phyloP scores from a whole-genome alignment of 306 rosid genomes.

The Fragaria vesca region DNA sequence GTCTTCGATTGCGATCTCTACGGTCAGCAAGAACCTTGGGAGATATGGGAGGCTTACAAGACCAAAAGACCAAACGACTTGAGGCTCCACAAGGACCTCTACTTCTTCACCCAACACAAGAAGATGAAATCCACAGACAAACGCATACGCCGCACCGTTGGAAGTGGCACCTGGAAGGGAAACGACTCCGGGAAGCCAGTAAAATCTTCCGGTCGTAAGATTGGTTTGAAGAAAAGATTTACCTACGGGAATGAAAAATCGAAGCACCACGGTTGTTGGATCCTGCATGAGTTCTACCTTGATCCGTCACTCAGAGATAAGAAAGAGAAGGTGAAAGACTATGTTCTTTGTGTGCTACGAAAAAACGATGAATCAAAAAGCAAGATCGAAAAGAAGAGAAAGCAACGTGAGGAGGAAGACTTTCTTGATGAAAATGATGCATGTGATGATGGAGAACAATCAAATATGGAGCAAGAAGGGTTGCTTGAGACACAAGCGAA shows the following conservation, averaged over 20 bases:
- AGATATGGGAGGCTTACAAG: background rate
- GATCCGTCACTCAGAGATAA: background rate
- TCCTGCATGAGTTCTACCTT: background rate
- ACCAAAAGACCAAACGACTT: background rate
- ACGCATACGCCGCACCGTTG: background rate
- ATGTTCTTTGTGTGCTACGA: background rate
- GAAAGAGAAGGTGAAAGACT: background rate
- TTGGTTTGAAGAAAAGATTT: background rate
- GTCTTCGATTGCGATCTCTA: no score
- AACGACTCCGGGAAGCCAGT: background rate
- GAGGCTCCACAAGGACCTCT: background rate
- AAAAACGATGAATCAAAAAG: background rate
- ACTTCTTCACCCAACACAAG: slow-evolving; percentile 5
- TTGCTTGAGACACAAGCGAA: background rate
- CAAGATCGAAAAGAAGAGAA: background rate
- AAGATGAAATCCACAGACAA: background rate
- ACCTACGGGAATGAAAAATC: background rate
- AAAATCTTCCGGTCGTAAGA: no score
- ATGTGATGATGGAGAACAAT: background rate
- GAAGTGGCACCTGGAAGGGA: background rate
- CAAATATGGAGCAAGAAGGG: background rate
- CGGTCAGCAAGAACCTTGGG: background rate
- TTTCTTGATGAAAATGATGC: no score
- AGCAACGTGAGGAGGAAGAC: no score
- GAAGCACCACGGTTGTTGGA: background rate